These are phyloP conservation scores for Marasmius sp. DNA, from an alignment of 1,284 basidiomycete genomes.

Conservation along the genomic window DNA sequence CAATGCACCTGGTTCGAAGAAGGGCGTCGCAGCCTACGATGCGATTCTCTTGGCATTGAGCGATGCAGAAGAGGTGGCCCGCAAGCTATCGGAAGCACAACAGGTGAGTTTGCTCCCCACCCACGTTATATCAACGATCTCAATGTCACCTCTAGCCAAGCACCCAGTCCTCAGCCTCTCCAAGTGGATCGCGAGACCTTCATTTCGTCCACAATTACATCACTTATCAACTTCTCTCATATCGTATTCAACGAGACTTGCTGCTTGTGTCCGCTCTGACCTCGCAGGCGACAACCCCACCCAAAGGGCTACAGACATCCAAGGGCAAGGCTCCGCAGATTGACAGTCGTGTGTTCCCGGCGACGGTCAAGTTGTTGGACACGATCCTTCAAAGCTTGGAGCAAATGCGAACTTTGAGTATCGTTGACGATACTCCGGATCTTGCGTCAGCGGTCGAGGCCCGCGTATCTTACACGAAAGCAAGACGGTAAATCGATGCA, in stretches of 20 bases:
- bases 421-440: conserved; percentile 87
- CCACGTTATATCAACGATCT: background rate
- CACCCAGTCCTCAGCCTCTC: conserved; percentile 36
- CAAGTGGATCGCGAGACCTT: conserved; percentile 63
- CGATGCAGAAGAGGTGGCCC: conserved; percentile 83
- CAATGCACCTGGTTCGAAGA: conserved; percentile 56
- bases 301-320: conserved; percentile 27
- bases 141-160: conserved; percentile 33
- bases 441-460: conserved; percentile 77
- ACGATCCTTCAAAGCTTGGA: conserved; percentile 80
- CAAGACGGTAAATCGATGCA: conserved; percentile 53
- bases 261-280: conserved; percentile 74
- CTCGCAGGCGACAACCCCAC: conserved; percentile 33
- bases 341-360: conserved; percentile 73
- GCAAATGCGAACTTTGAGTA: conserved; percentile 79
- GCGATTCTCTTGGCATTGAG: conserved; percentile 79
- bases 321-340: conserved; percentile 51
- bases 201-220: conserved; percentile 86
- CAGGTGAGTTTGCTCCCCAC: conserved; percentile 47
- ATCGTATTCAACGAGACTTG: conserved; percentile 86
- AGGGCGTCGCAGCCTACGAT: conserved; percentile 81
- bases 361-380: conserved; percentile 86
- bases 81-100: conserved; percentile 78
- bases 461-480: conserved; percentile 72
- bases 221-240: conserved; percentile 81